Evolutionary conservation across 345 rosid genomes (phyloP).

Genomic region (Citrus maxima): DNA sequence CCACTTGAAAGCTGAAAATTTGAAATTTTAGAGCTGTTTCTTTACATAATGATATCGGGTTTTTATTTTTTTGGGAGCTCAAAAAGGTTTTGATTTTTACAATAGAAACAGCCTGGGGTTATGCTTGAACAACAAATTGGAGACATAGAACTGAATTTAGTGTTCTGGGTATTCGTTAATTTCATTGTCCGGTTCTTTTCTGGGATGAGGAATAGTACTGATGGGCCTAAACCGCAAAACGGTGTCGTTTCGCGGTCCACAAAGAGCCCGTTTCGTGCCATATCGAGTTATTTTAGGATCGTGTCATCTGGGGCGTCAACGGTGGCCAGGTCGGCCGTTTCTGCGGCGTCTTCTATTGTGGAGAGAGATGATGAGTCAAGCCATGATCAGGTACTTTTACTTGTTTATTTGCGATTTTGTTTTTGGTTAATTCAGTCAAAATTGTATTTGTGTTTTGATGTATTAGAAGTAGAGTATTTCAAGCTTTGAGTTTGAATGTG

Average conservation of each 20-base stretch:
- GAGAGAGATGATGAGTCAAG: constrained; percentile 55
- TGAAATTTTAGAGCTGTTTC: constrained; percentile 16
- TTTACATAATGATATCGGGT: constrained; percentile 7
- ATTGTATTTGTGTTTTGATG: too few species aligned
- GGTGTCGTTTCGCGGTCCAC: constrained; percentile 51
- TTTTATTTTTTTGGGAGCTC: neutral
- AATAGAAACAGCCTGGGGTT: constrained; percentile 34
- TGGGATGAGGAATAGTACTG: constrained; percentile 66
- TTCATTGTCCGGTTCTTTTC: constrained; percentile 30
- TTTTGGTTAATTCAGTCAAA: neutral
- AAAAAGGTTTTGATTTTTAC: neutral
- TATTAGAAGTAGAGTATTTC: neutral
- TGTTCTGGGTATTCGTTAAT: constrained; percentile 32
- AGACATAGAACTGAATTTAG: constrained; percentile 22
- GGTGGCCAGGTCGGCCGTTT: constrained; percentile 80
- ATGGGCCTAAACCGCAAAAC: constrained; percentile 36
- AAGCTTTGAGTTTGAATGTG: neutral
- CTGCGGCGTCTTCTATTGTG: constrained; percentile 74
- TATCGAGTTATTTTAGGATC: constrained; percentile 70
- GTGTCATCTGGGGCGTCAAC: constrained; percentile 93
- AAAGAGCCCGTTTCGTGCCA: constrained; percentile 70
- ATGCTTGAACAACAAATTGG: constrained; percentile 41
- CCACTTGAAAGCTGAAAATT: constrained; percentile 14
- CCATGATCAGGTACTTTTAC: constrained; percentile 61
- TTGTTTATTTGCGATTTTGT: neutral